Conservation (phyloP, 306 rosid species). For the Cyamopsis tetragonoloba region DNA sequence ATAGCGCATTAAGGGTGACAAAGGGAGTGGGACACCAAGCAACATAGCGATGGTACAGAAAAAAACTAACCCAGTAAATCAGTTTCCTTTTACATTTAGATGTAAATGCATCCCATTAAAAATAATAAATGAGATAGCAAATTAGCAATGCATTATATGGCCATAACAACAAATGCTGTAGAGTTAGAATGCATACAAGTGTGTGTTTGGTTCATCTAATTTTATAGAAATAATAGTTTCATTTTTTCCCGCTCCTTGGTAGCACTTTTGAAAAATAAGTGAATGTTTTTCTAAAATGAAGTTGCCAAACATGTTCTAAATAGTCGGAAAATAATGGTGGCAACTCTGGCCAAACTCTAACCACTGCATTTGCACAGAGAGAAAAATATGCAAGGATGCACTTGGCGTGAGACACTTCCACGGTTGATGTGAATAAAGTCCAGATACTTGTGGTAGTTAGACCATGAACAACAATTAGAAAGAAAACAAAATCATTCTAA, state of each 20-base stretch:
- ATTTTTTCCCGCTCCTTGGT: no score
- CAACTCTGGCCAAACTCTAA: constrained; percentile 1
- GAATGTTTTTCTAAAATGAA: no score
- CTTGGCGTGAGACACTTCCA: neutral
- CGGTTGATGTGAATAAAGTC: neutral
- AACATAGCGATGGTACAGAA: neutral
- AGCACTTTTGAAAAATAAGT: no score
- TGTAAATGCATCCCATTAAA: neutral
- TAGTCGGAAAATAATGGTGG: neutral
- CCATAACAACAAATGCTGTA: constrained; percentile 4
- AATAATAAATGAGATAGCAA: constrained; percentile 2
- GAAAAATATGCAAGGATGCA: neutral
- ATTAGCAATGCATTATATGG: neutral
- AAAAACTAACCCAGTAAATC: neutral
- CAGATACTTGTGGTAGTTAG: neutral
- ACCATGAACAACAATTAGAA: neutral
- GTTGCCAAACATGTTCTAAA: no score
- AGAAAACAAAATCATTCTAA: neutral
- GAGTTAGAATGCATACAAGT: neutral
- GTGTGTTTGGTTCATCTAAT: no score
- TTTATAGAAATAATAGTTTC: no score
- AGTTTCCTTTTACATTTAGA: neutral
- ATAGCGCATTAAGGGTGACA: neutral
- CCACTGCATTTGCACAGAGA: neutral
- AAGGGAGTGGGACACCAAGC: neutral